Evolutionary conservation across 139 green algal genomes (phyloP).

Genomic region (Gonium pectorale): DNA sequence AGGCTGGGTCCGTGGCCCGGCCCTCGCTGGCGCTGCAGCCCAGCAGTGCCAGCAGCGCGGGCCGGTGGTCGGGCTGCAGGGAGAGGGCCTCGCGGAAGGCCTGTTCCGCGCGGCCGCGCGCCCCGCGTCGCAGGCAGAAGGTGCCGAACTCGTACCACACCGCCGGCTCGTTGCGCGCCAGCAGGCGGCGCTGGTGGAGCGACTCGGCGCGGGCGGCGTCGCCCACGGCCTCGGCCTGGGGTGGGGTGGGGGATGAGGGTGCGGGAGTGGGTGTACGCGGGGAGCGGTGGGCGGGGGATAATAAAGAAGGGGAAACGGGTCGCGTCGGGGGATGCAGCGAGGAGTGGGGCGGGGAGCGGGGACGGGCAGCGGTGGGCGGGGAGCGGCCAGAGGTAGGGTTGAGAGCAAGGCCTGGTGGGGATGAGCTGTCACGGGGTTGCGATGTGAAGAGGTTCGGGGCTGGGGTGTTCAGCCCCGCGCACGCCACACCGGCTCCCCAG

Average conservation of each 20-base stretch:
- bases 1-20: slow-evolving; percentile 21
- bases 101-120: slow-evolving; percentile 28
- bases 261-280: background rate
- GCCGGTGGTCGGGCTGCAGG: slow-evolving; percentile 33
- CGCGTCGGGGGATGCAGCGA: too few relatives aligned
- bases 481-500: too few relatives aligned
- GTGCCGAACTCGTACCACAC: slow-evolving; percentile 47
- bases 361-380: too few relatives aligned
- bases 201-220: slow-evolving; percentile 22
- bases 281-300: background rate
- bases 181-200: slow-evolving; percentile 45
- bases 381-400: too few relatives aligned
- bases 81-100: slow-evolving; percentile 36
- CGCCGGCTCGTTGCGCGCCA: slow-evolving; percentile 15
- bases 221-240: slow-evolving; percentile 27
- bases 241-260: background rate
- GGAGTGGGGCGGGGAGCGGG: too few relatives aligned
- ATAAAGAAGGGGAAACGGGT: background rate
- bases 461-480: too few relatives aligned
- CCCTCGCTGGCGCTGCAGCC: slow-evolving; percentile 28
- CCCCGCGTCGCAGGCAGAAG: slow-evolving; percentile 33
- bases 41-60: slow-evolving; percentile 40
- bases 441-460: too few relatives aligned
- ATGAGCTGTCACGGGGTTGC: too few relatives aligned
- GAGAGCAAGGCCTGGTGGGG: too few relatives aligned